Conservation (phyloP, 805 yeast species). For the Yamadazyma scolyti region DNA sequence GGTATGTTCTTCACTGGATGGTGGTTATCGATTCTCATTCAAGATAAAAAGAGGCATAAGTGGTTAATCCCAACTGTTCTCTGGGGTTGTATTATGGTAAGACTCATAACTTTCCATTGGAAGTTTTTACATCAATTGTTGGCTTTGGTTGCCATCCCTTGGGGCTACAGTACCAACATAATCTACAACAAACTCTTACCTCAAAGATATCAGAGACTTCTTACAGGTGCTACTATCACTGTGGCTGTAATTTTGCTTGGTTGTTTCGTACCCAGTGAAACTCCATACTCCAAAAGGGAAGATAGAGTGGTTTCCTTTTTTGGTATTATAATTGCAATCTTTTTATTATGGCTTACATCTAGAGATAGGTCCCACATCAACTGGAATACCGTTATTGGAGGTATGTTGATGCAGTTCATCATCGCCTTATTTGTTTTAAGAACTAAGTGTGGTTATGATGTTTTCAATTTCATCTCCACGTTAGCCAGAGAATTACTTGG, state of each 20-base stretch:
- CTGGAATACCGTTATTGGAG: conserved; percentile 60
- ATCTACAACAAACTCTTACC: conserved; percentile 40
- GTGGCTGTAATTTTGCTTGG: conserved; percentile 50
- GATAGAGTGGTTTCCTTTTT: conserved; percentile 59
- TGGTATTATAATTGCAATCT: conserved; percentile 48
- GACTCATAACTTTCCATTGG: conserved; percentile 50
- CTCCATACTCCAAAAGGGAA: conserved; percentile 40
- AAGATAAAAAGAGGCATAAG: conserved; percentile 42
- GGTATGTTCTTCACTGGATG: conserved; percentile 46
- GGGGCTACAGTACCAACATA: conserved; percentile 31
- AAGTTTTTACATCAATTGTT: conserved; percentile 21
- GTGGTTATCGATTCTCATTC: conserved; percentile 56
- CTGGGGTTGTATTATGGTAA: conserved; percentile 47
- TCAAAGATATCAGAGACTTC: conserved; percentile 33
- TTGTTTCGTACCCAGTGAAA: conserved; percentile 49
- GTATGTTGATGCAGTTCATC: conserved; percentile 56
- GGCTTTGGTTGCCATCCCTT: conserved; percentile 14
- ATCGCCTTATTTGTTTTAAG: conserved; percentile 59
- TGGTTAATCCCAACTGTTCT: conserved; percentile 60
- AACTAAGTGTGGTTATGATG: conserved; percentile 56
- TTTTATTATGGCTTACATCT: conserved; percentile 43
- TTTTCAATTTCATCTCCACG: conserved; percentile 57
- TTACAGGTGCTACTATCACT: conserved; percentile 43
- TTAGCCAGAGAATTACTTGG: conserved; percentile 55
- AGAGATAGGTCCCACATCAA: conserved; percentile 41